Base-by-base conservation (phyloP, 805 yeast species). In the Candida boidinii region DNA sequence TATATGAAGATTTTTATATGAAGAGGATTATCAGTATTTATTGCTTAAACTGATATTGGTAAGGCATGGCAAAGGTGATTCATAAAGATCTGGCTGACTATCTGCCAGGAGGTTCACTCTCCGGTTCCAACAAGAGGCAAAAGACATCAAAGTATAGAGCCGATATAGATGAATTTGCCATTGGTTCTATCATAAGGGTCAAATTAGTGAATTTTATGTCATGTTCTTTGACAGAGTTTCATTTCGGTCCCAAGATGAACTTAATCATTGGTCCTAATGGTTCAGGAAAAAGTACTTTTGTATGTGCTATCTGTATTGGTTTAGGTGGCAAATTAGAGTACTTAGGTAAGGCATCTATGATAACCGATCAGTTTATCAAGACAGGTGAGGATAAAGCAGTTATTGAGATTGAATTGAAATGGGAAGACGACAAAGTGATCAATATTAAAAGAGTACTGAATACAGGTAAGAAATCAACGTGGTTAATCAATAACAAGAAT, bases 211-310 rank as follows among this genome's bases (percentile, higher is more conserved):
- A 80, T 50, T 80, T 80, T 60, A 76, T 84, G 50, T 80, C 88
- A 0, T 82, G 80, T 51, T 48, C 74, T 1, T 56, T 69, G 29
- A 76, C 83, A 0, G 87, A 79, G 53, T 86, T 85, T 54, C 65
- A 67, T 25, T 68, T 90, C 36, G 81, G 90, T 0, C 96, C 96
- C 0, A 66, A 79, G 2, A 64, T 92, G 50, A 92, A 92, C 51
- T 75, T 92, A 79, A 82, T 92, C 37, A 80, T 92, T 33, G 98
- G 96, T 0, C 96, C 96, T 10, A 92, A 92, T 53, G 99, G 99
- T 23, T 74, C 95, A 0, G 98, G 98, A 6, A 92, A 92, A 49
- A 79, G 92, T 24, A 86, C 97, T 0, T 73, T 92, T 46, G 88
- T 92, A 4, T 84, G 96, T 39, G 97, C 96, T 0, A 73, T 90